Evolutionary conservation across 2,329 filamentous ascomycete genomes (phyloP), one percentile per base, ranked within the genome.

Genomic region (Sarocladiaceae sp.): DNA sequence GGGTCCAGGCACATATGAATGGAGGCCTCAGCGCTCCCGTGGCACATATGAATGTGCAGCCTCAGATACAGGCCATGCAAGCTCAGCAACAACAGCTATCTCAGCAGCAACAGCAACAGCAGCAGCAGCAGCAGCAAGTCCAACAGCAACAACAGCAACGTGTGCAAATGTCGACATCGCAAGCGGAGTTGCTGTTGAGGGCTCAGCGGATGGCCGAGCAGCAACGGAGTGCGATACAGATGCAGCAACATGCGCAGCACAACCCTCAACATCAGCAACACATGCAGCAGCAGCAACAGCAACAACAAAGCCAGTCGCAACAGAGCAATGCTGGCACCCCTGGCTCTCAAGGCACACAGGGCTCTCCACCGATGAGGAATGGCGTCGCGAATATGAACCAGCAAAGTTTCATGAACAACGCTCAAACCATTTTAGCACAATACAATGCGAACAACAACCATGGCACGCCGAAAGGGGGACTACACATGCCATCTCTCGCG

Each of bases 181-280:
- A 84, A 54, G 70, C 79, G 23, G 76, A 75, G 52, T 66, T 84
- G 44, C 75, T 84, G 58, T 71, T 86, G 59, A 84, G 87, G 60
- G 80, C 84, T 15, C 82, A 84, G 52, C 80, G 82, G 39, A 82
- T 88, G 37, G 77, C 86, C 11, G 83, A 87, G 60, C 81, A 84
- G 59, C 83, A 86, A 60, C 75, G 80, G 13, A 74, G 71, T 35
- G 73, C 72, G 12, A 72, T 77, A 3, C 74, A 78, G 55, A 69
- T 75, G 60, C 76, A 77, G 15, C 66, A 71, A 37, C 62, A 62
- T 23, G 54, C 55, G 7, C 60, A 57, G 11, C 60, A 61, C 22
- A 60, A 56, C 15, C 59, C 59, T 8, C 62, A 62, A 22, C 59
- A 59, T 26, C 60, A 62, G 20, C 46, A 64, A 48, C 66, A 65